Evolutionary conservation across 768 basidiomycete species (phyloP).

Genomic region (Amylocystis lapponica): DNA sequence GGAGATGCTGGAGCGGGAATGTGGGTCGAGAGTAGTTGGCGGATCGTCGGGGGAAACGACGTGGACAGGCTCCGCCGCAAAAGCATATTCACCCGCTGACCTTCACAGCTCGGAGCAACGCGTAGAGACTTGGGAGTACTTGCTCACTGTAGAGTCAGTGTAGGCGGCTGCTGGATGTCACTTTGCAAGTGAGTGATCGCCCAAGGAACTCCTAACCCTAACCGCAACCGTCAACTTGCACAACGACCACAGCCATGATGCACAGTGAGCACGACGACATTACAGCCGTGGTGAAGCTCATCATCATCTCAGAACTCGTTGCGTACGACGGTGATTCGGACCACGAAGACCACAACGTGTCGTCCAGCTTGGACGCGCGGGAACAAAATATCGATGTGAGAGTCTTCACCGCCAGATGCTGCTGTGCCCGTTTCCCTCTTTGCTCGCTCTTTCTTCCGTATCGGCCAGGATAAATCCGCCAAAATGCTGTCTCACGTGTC

Average conservation of each 20-base stretch:
- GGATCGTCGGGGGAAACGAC: conserved; percentile 28
- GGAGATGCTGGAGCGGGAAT: conserved; percentile 5
- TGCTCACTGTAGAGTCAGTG: no score
- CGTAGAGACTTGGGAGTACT: no score
- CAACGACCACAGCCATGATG: no score
- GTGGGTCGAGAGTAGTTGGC: conserved; percentile 30
- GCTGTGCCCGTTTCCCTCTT: conserved; percentile 55
- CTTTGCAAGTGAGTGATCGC: no score
- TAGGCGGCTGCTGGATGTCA: no score
- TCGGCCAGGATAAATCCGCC: conserved; percentile 49
- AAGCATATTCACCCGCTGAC: no score
- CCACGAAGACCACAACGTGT: conserved; percentile 23
- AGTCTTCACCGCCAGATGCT: conserved; percentile 36
- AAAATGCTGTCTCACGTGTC: conserved; percentile 21
- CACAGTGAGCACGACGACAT: no score
- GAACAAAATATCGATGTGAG: conserved; percentile 51
- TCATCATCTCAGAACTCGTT: conserved; percentile 42
- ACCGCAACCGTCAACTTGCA: no score
- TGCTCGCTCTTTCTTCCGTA: conserved; percentile 52
- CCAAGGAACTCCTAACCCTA: no score
- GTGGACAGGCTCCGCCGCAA: no score
- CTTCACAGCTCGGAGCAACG: no score
- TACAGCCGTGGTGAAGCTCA: no score
- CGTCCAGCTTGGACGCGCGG: neutral
- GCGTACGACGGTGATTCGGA: conserved; percentile 65